phyloP scores from a whole-genome alignment of 352 stramenopile species.

The Pythium vanterpoolii region DNA sequence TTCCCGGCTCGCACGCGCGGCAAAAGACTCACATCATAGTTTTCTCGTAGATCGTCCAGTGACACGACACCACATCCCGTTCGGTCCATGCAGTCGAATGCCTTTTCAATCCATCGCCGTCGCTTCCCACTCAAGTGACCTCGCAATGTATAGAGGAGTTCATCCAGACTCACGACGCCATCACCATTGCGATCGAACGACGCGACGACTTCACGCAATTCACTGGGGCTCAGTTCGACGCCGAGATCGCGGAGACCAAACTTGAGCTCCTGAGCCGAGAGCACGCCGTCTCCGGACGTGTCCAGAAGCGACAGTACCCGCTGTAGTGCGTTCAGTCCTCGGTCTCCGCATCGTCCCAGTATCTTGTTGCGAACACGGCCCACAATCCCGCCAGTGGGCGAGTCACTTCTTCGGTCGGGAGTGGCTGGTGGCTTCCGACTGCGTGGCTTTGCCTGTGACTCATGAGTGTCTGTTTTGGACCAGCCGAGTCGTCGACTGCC shows the following conservation, averaged over 20 bases:
- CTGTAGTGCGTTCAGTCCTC: constrained; percentile 50
- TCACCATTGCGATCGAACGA: constrained; percentile 47
- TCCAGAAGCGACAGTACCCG: constrained; percentile 42
- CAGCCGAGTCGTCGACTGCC: not conserved
- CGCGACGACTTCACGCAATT: constrained; percentile 37
- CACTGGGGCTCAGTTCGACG: constrained; percentile 35
- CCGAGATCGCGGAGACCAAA: constrained; percentile 54
- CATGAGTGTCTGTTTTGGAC: not conserved
- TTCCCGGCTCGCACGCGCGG: constrained; percentile 66
- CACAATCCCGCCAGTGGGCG: constrained; percentile 4
- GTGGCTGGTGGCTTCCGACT: not conserved
- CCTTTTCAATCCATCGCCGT: constrained; percentile 40
- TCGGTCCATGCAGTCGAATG: constrained; percentile 61
- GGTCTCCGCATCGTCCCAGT: constrained; percentile 28
- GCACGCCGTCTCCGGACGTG: constrained; percentile 33
- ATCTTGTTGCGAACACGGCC: constrained; percentile 35
- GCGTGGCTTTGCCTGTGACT: not conserved
- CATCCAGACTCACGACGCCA: constrained; percentile 46
- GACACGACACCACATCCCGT: constrained; percentile 32
- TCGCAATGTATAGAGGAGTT: constrained; percentile 52
- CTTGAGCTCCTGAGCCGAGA: constrained; percentile 57
- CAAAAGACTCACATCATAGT: constrained; percentile 75
- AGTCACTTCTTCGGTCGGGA: not conserved
- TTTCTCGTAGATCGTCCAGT: constrained; percentile 52
- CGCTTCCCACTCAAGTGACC: constrained; percentile 29